Evolutionary conservation across 2,329 filamentous ascomycete species (phyloP).

Genomic region (Tolypocladium ovalisporum): DNA sequence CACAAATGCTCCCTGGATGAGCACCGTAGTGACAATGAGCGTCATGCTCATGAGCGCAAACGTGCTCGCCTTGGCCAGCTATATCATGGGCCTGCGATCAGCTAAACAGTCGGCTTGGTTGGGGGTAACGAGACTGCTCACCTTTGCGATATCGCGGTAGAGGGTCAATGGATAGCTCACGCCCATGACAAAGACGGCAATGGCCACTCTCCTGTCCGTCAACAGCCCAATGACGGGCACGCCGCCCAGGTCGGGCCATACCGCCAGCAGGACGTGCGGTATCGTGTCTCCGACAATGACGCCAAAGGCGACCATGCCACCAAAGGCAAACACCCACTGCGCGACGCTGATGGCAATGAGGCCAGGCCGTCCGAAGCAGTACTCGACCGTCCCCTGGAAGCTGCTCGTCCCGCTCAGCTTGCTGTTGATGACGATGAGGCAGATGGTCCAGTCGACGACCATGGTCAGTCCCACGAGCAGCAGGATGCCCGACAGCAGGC

Average conservation of each 20-base stretch:
- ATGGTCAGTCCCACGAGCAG: conserved; percentile 72
- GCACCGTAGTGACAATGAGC: conserved; percentile 77
- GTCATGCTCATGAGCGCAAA: conserved; percentile 88
- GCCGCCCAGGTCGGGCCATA: conserved; percentile 65
- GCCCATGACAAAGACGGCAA: conserved; percentile 75
- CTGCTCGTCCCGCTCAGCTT: conserved; percentile 90
- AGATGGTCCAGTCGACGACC: conserved; percentile 93
- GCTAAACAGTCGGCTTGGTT: neutral
- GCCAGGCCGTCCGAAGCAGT: conserved; percentile 83
- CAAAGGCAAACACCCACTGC: conserved; percentile 98
- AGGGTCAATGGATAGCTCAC: conserved; percentile 86
- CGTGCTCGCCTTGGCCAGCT: conserved; percentile 93
- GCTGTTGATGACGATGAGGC: conserved; percentile 92
- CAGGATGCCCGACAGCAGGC: conserved; percentile 67
- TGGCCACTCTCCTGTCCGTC: conserved; percentile 71
- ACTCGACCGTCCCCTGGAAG: conserved; percentile 91
- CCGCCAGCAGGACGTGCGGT: conserved; percentile 71
- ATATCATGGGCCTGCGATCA: conserved; percentile 1
- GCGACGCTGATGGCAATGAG: conserved; percentile 81
- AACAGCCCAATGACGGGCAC: conserved; percentile 74
- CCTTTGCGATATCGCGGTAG: conserved; percentile 95
- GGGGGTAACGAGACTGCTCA: conserved; percentile 26
- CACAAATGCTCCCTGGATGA: conserved; percentile 71
- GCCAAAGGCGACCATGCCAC: conserved; percentile 96
- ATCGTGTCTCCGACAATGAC: conserved; percentile 97